These are phyloP conservation scores for Boletus semigastroideus DNA, from an alignment of 1,284 basidiomycete species.

Conservation along the genomic window DNA sequence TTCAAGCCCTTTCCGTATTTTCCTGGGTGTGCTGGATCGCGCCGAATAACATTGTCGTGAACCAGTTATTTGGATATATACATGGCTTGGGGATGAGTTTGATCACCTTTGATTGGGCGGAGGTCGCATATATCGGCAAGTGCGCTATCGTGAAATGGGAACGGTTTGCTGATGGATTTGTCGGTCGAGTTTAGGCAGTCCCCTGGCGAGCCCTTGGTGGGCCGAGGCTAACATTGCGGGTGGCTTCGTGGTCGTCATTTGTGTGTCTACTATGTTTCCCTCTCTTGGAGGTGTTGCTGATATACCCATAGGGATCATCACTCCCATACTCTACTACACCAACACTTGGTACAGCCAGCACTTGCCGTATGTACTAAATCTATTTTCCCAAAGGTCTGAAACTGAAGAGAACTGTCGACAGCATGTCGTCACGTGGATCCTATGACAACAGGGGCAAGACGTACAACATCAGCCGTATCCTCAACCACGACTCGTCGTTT, in stretches of 20 bases:
- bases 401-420: slow-evolving; percentile 6
- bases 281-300: not conserved
- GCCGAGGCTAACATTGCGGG: slow-evolving; percentile 77
- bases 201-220: slow-evolving; percentile 71
- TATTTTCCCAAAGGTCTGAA: not conserved
- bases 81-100: slow-evolving; percentile 74
- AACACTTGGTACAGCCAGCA: slow-evolving; percentile 65
- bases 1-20: slow-evolving; percentile 60
- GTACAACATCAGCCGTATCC: slow-evolving; percentile 72
- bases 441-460: slow-evolving; percentile 62
- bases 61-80: slow-evolving; percentile 78
- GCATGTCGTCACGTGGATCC: slow-evolving; percentile 52
- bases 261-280: slow-evolving; percentile 24
- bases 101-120: slow-evolving; percentile 70
- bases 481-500: slow-evolving; percentile 58
- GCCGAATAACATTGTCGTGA: slow-evolving; percentile 65
- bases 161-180: not conserved
- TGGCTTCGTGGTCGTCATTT: slow-evolving; percentile 79
- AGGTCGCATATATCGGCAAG: slow-evolving; percentile 48
- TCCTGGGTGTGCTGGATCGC: slow-evolving; percentile 82
- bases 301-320: slow-evolving; percentile 48
- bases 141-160: not conserved
- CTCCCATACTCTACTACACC: slow-evolving; percentile 65
- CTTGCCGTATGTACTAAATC: slow-evolving; percentile 39
- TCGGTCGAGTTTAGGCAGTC: slow-evolving; percentile 37